Conservation (phyloP, 2,329 filamentous ascomycete genomes). For the Fusarium lateritium region DNA sequence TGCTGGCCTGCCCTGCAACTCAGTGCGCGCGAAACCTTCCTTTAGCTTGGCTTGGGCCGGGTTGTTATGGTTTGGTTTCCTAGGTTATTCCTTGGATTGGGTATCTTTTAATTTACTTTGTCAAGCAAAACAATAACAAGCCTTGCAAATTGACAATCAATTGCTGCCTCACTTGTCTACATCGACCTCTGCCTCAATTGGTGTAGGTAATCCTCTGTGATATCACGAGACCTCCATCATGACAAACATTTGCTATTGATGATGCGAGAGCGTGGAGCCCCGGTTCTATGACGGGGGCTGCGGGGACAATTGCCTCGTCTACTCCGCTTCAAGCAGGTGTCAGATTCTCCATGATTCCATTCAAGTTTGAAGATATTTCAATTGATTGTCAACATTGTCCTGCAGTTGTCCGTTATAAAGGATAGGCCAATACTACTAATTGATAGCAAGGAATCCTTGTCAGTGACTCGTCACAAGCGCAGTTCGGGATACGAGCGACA, state of each 20-base stretch:
- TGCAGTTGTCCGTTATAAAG: not conserved
- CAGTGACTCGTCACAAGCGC: not conserved
- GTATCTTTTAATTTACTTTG: conserved; percentile 5
- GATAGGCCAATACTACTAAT: conserved; percentile 13
- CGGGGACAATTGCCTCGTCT: conserved; percentile 23
- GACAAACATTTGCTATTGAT: conserved; percentile 15
- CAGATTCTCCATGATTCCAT: conserved; percentile 20
- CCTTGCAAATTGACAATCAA: not conserved
- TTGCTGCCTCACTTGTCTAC: conserved; percentile 1
- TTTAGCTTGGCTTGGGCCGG: not conserved
- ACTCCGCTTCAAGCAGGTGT: conserved; percentile 29
- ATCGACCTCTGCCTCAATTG: no score
- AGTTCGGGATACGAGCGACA: conserved; percentile 2
- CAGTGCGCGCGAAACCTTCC: conserved; percentile 9
- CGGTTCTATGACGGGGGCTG: conserved; percentile 34
- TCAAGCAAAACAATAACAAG: not conserved
- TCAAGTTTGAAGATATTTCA: not conserved
- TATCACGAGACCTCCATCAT: conserved; percentile 13
- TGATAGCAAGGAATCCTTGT: conserved; percentile 30
- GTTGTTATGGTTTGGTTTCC: not conserved
- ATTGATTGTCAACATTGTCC: conserved; percentile 2
- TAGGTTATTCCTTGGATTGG: conserved; percentile 9
- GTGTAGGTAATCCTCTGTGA: no score
- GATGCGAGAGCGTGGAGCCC: conserved; percentile 31
- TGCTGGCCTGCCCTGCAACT: conserved; percentile 7